Evolutionary conservation across 169 alveolate species (phyloP), one percentile per base, ranked within the genome.

Genomic region (Cryptosporidium parvum): DNA sequence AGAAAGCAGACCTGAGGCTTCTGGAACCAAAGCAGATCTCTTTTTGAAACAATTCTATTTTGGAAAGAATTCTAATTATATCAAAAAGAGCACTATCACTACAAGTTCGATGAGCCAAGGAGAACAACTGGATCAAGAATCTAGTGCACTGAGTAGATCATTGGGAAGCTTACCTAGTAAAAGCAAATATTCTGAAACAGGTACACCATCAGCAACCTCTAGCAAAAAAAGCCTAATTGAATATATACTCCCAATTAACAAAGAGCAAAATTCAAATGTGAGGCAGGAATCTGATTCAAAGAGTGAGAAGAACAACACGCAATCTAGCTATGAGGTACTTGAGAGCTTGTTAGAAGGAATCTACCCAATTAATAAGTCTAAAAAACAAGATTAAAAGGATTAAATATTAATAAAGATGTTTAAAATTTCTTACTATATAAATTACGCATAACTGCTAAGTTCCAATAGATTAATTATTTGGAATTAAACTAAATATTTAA

Each of bases 21-120:
- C 72, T 37, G 72, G 72, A 65, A 26, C 14, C 23, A 80, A 80
- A n/a, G 89, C 89, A 6, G 89, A 80, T 65, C 56, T 62, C 12
- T 80, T 80, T 58, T 33, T 80, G 45, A 80, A 59, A 42, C 89
- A 80, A 37, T 80, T 62, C 48, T 80, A 80, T 62, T 80, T 80
- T 21, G 89, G 89, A 6, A 80, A 65, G 70, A 80, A 59, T 26
- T 35, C 75, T 1, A 80, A 48, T 42, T 37, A 39, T 26, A 61
- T 61, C 45, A 59, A 44, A 59, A 61, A 44, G 37, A 59, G 56
- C 9, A 33, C 51, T 14, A 35, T 39, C 48, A 8, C 48, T 4
- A 31, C 37, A 26, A 61, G 52, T 56, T 56, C 67, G 35, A 26
- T 26, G 0, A 56, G 21, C 3, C 56, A n/a, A 56, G 35, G 67